These are phyloP conservation scores for Podaxis sp. DNA, from an alignment of 768 basidiomycete genomes.

Conservation along the genomic window DNA sequence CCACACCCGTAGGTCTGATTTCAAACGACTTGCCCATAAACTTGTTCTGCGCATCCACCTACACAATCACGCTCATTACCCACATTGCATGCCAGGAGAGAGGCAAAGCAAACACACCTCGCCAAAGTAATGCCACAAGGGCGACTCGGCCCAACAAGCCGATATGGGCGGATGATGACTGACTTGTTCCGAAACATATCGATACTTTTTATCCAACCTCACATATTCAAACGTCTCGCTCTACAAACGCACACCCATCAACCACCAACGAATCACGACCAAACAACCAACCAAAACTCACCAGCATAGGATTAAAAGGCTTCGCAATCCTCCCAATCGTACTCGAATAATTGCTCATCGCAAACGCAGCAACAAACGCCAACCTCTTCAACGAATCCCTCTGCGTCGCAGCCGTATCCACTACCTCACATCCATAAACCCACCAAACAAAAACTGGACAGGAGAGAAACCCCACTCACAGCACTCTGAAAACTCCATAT, in stretches of 20 bases:
- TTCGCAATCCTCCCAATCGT: slow-evolving; percentile 97
- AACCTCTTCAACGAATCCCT: slow-evolving; percentile 77
- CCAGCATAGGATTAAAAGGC: slow-evolving; percentile 95
- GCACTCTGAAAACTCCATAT: slow-evolving; percentile 97
- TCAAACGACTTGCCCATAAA: slow-evolving; percentile 97
- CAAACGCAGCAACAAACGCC: slow-evolving; percentile 94
- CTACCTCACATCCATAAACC: slow-evolving; percentile 33
- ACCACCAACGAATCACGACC: not conserved
- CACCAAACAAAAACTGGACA: slow-evolving; percentile 8
- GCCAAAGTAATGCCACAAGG: slow-evolving; percentile 88
- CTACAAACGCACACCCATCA: slow-evolving; percentile 31
- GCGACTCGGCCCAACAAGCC: slow-evolving; percentile 92
- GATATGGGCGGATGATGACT: slow-evolving; percentile 97
- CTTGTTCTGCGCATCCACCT: slow-evolving; percentile 96
- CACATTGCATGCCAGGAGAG: not conserved
- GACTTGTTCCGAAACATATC: slow-evolving; percentile 95
- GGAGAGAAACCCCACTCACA: slow-evolving; percentile 45
- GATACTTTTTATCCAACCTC: slow-evolving; percentile 81
- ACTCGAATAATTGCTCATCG: slow-evolving; percentile 97
- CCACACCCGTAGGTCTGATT: slow-evolving; percentile 93
- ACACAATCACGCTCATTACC: not conserved
- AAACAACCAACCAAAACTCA: slow-evolving; percentile 34
- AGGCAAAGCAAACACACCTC: slow-evolving; percentile 45
- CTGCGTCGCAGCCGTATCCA: slow-evolving; percentile 83
- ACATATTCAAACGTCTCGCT: slow-evolving; percentile 96